A percentile compares a stretch with the other conserved stretches of the same genome.
Evolutionary conservation across 441 rosid species (phyloP).

Genomic region (Sinapis alba): DNA sequence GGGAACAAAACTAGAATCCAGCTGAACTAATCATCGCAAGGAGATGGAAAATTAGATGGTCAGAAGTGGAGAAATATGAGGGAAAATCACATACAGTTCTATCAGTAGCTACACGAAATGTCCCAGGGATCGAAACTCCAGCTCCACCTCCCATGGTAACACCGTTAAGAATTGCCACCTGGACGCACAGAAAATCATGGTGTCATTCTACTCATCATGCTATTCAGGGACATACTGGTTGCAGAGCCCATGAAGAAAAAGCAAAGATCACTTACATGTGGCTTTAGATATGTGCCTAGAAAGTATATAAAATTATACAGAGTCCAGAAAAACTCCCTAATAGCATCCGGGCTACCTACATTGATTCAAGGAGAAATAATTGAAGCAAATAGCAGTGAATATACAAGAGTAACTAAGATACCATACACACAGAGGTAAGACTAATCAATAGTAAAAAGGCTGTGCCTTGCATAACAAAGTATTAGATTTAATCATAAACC

Average conservation of each 20-base stretch:
- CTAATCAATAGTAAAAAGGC: background rate
- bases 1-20: constrained; percentile 23
- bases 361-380: constrained; percentile 3
- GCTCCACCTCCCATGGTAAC: constrained; percentile 96
- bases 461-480: background rate
- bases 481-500: background rate
- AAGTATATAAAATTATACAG: constrained; percentile 46
- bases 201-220: constrained; percentile 12
- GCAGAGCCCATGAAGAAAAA: background rate
- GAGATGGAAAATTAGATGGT: background rate
- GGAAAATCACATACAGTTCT: constrained; percentile 63
- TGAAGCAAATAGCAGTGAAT: constrained; percentile 5
- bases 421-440: background rate
- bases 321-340: constrained; percentile 67
- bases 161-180: constrained; percentile 91
- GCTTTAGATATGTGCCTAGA: constrained; percentile 50
- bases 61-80: constrained; percentile 6
- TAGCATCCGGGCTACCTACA: constrained; percentile 76
- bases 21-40: constrained; percentile 1
- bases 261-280: constrained; percentile 42
- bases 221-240: background rate
- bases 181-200: constrained; percentile 28
- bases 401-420: background rate
- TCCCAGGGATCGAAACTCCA: constrained; percentile 94
- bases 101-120: constrained; percentile 80